Conservation (phyloP, 2,329 filamentous ascomycete genomes). For the Aureobasidium sp. region DNA sequence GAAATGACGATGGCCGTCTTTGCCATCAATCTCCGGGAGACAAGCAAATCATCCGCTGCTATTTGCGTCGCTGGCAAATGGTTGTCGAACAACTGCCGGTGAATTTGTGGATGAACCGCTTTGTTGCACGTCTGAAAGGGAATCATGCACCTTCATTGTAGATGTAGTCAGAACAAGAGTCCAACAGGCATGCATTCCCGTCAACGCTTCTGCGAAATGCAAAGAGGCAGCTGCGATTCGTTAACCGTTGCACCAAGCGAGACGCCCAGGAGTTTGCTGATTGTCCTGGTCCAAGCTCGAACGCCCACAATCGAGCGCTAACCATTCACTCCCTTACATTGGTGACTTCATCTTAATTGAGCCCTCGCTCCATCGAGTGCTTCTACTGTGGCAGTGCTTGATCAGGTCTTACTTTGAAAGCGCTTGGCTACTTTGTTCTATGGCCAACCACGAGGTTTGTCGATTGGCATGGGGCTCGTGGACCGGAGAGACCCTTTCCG, state of each 20-base stretch:
- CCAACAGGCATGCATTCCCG: conserved; percentile 5
- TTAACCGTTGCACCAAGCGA: conserved; percentile 2
- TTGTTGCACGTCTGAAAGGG: neutral
- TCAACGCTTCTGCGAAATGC: neutral
- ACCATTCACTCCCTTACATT: neutral
- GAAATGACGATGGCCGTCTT: conserved; percentile 5
- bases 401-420: neutral
- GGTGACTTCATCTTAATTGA: conserved; percentile 6
- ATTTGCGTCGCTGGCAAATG: neutral
- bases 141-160: neutral
- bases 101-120: too few relatives aligned
- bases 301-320: neutral
- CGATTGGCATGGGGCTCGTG: neutral
- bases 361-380: neutral
- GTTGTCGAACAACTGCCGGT: neutral
- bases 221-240: neutral
- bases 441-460: neutral
- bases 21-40: neutral
- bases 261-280: neutral
- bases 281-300: neutral
- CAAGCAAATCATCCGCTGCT: conserved; percentile 10
- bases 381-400: conserved; percentile 7
- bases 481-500: neutral
- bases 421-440: neutral
- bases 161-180: conserved; percentile 5